Evolutionary conservation across 306 rosid species (phyloP).

Genomic region (Fagus sylvatica): DNA sequence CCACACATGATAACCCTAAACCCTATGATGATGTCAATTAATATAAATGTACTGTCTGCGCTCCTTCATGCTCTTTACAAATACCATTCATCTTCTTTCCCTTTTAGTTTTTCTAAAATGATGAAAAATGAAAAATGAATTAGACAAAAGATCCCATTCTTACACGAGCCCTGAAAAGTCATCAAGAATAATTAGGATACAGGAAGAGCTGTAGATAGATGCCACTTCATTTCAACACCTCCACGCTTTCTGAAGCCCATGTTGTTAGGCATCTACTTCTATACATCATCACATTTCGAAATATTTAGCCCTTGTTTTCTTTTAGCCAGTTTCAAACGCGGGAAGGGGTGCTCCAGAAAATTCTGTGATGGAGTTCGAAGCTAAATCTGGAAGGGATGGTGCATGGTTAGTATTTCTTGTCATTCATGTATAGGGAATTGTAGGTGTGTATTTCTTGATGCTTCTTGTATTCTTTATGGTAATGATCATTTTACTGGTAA

Average conservation of each 20-base stretch:
- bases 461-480: slow-evolving; percentile 12
- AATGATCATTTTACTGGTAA: slow-evolving; percentile 8
- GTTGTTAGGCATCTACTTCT: slow-evolving; percentile 13
- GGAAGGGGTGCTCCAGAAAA: slow-evolving; percentile 67
- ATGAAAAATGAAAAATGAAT: neutral
- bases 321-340: slow-evolving; percentile 51
- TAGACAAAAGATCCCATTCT: neutral
- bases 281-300: slow-evolving; percentile 20
- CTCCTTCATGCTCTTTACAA: neutral
- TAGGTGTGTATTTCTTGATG: slow-evolving; percentile 3
- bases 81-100: neutral
- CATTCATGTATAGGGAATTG: slow-evolving; percentile 29
- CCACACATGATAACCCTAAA: neutral
- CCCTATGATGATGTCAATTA: neutral
- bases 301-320: slow-evolving; percentile 28
- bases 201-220: neutral
- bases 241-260: neutral
- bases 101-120: neutral
- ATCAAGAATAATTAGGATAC: neutral
- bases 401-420: slow-evolving; percentile 79
- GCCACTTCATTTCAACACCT: neutral
- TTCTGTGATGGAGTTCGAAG: slow-evolving; percentile 83
- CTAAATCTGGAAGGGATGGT: slow-evolving; percentile 97
- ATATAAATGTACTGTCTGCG: neutral
- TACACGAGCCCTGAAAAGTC: neutral